phyloP scores from a whole-genome alignment of 306 rosid genomes.

The Prosopis cineraria region DNA sequence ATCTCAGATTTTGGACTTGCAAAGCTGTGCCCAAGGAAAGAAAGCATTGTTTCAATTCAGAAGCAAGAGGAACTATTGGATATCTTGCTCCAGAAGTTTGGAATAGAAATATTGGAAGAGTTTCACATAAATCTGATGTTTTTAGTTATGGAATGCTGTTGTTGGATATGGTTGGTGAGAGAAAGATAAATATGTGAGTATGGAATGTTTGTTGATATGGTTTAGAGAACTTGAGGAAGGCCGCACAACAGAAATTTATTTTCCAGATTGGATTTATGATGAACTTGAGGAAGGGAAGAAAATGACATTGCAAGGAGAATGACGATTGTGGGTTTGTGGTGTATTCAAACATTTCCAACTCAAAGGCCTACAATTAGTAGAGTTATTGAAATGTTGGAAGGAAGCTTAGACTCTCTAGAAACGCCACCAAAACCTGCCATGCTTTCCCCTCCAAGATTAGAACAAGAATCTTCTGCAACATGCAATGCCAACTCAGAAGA shows the following conservation, averaged over 20 bases:
- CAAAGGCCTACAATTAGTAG: constrained; percentile 45
- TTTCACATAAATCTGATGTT: constrained; percentile 43
- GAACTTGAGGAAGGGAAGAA: constrained; percentile 30
- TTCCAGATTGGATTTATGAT: constrained; percentile 38
- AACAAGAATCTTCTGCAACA: neutral
- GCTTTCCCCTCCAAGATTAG: neutral
- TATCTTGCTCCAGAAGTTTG: constrained; percentile 36
- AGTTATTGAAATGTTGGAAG: constrained; percentile 50
- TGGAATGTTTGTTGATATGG: too few relatives aligned
- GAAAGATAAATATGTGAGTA: constrained; percentile 5
- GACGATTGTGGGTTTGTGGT: constrained; percentile 50
- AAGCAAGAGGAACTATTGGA: constrained; percentile 37
- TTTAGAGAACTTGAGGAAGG: too few relatives aligned
- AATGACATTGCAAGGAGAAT: constrained; percentile 37
- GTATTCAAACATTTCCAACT: constrained; percentile 40
- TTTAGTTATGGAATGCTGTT: constrained; percentile 37
- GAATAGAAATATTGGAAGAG: constrained; percentile 41
- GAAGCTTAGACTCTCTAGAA: constrained; percentile 30
- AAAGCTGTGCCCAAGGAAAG: neutral
- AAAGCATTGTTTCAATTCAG: neutral
- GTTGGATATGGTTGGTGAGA: constrained; percentile 33
- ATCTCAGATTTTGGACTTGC: neutral
- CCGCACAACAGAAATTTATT: too few relatives aligned
- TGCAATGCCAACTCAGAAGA: neutral
- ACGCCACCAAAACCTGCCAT: constrained; percentile 45